A percentile compares a stretch with the other conserved stretches of the same genome.
These are phyloP conservation scores for Populus ilicifolia DNA, from an alignment of 345 rosid species.

Conservation along the genomic window DNA sequence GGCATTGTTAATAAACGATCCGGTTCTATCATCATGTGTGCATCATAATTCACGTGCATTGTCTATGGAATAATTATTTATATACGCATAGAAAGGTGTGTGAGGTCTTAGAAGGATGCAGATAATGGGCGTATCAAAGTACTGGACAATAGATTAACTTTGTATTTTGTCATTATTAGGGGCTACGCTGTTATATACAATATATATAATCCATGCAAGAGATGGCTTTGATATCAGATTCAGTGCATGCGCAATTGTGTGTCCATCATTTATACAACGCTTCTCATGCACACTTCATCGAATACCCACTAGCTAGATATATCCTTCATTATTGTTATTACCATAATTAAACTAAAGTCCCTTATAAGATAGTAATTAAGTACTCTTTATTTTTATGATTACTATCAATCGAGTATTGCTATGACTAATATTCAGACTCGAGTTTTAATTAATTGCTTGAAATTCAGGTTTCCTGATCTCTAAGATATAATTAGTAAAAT, in stretches of 20 bases:
- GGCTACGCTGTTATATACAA: background rate
- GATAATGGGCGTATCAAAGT: background rate
- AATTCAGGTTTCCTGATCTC: background rate
- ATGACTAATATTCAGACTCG: background rate
- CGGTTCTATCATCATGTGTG: background rate
- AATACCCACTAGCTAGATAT: conserved; percentile 20
- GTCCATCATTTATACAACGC: conserved; percentile 29
- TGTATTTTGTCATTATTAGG: background rate
- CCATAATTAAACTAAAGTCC: conserved; percentile 5
- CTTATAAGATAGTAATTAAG: conserved; percentile 2
- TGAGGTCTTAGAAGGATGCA: background rate
- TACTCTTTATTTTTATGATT: background rate
- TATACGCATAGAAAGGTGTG: background rate
- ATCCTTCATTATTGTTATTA: conserved; percentile 14
- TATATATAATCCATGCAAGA: background rate
- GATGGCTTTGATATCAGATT: background rate
- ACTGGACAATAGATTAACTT: background rate
- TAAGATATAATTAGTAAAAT: background rate
- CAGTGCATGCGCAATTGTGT: background rate
- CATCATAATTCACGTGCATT: background rate
- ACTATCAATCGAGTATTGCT: background rate
- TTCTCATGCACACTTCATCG: conserved; percentile 36
- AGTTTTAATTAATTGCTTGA: background rate
- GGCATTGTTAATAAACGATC: background rate
- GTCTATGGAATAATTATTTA: background rate